These are phyloP conservation scores for Leccinum arenicola DNA, from an alignment of 768 basidiomycete species.

Conservation along the genomic window DNA sequence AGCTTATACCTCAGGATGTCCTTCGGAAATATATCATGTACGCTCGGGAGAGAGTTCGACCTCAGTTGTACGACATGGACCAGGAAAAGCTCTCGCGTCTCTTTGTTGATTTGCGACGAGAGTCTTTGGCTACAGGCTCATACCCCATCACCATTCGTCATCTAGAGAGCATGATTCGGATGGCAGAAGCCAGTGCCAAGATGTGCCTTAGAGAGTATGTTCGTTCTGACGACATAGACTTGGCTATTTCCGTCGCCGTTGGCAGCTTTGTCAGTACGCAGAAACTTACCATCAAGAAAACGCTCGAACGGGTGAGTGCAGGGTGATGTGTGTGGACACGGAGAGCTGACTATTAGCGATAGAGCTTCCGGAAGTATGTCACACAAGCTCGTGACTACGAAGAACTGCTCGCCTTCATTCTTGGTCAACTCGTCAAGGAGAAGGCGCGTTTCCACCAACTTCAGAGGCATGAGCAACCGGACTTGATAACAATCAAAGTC, in stretches of 20 bases:
- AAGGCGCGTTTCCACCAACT: constrained; percentile 82
- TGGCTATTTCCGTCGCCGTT: constrained; percentile 94
- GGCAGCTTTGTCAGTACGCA: constrained; percentile 95
- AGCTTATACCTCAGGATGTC: constrained; percentile 97
- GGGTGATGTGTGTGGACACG: background rate
- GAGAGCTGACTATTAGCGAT: constrained; percentile 15
- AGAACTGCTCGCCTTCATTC: constrained; percentile 89
- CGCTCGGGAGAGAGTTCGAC: constrained; percentile 86
- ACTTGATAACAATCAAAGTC: constrained; percentile 69
- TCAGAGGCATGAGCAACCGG: constrained; percentile 75
- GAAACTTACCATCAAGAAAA: constrained; percentile 98
- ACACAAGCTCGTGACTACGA: constrained; percentile 96
- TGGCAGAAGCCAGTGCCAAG: constrained; percentile 98
- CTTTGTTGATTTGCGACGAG: constrained; percentile 92
- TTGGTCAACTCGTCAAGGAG: constrained; percentile 92
- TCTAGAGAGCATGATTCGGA: constrained; percentile 98
- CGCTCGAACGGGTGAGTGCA: constrained; percentile 74
- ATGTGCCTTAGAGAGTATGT: constrained; percentile 98
- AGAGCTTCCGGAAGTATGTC: constrained; percentile 98
- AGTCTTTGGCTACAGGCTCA: constrained; percentile 96
- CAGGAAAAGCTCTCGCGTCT: constrained; percentile 93
- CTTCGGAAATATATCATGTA: constrained; percentile 99
- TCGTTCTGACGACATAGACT: constrained; percentile 91
- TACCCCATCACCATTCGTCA: constrained; percentile 98
- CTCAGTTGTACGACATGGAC: constrained; percentile 93